Percentiles rank a stretch among this genome's conserved stretches.
Conservation (phyloP, 352 stramenopile species). For the Globisporangium takayamanum region DNA sequence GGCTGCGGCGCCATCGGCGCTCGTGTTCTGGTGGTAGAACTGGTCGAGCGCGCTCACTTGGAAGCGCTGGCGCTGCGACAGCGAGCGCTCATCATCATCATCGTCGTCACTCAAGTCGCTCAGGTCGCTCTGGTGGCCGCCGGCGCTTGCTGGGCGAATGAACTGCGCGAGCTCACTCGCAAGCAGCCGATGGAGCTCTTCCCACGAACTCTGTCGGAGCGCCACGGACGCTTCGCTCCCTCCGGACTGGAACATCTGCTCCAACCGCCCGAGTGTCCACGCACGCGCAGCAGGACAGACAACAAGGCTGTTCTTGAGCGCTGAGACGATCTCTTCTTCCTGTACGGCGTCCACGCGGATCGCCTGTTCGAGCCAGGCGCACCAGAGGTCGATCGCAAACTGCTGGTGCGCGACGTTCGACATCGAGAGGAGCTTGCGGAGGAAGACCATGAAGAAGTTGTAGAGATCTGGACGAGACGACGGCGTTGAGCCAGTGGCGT, state of each 20-base stretch:
- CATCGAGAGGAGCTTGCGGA: slow-evolving; percentile 67
- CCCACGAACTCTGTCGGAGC: slow-evolving; percentile 25
- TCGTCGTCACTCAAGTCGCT: slow-evolving; percentile 23
- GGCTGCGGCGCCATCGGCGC: slow-evolving; percentile 31
- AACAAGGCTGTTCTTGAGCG: slow-evolving; percentile 40
- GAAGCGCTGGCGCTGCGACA: slow-evolving; percentile 18
- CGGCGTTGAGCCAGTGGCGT: not conserved
- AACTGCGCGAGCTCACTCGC: slow-evolving; percentile 36
- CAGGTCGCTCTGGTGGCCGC: slow-evolving; percentile 4
- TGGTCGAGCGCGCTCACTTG: slow-evolving; percentile 29
- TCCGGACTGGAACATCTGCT: slow-evolving; percentile 23
- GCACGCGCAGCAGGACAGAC: slow-evolving; percentile 27
- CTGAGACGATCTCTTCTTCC: slow-evolving; percentile 59
- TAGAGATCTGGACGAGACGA: slow-evolving; percentile 42
- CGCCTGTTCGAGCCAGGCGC: slow-evolving; percentile 41
- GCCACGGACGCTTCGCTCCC: not conserved
- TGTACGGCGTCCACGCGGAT: slow-evolving; percentile 49
- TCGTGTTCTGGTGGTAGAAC: slow-evolving; percentile 50
- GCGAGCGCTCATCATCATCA: slow-evolving; percentile 12
- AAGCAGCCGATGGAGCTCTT: slow-evolving; percentile 35
- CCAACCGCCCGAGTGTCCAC: slow-evolving; percentile 41
- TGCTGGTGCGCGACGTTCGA: slow-evolving; percentile 34
- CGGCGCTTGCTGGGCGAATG: slow-evolving; percentile 15
- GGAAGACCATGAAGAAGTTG: slow-evolving; percentile 76
- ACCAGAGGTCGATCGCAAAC: slow-evolving; percentile 70